These are phyloP conservation scores for Pisolithus albus DNA, from an alignment of 768 basidiomycete genomes.

Conservation along the genomic window DNA sequence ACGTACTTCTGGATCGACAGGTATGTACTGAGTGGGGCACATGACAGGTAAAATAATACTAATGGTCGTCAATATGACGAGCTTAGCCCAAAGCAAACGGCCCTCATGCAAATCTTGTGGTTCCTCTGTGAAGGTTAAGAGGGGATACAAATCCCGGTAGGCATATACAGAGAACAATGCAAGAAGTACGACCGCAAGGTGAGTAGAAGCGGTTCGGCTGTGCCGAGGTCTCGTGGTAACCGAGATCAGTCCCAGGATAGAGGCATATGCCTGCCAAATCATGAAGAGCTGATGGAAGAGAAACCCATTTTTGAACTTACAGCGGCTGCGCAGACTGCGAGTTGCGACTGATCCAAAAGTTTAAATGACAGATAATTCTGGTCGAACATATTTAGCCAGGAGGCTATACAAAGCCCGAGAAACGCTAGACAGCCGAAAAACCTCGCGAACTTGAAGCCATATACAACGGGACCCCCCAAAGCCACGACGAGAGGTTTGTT, in stretches of 20 bases:
- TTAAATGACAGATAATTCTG: background rate
- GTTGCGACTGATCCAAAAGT: conserved; percentile 3
- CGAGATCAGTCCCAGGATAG: conserved; percentile 34
- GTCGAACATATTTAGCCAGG: background rate
- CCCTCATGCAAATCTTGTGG: conserved; percentile 48
- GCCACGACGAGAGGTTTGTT: conserved; percentile 5
- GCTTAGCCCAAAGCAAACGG: conserved; percentile 46
- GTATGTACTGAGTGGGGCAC: conserved; percentile 51
- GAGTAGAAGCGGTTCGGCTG: conserved; percentile 26
- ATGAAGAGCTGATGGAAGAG: background rate
- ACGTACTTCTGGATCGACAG: conserved; percentile 38
- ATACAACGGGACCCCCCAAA: conserved; percentile 20
- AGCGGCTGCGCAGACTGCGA: conserved; percentile 8
- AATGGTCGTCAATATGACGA: conserved; percentile 38
- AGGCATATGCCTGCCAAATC: conserved; percentile 32
- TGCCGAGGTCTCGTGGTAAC: conserved; percentile 27
- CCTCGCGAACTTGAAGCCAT: conserved; percentile 16
- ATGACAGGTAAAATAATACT: conserved; percentile 47
- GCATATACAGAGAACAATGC: conserved; percentile 41
- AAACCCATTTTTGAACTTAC: conserved; percentile 4
- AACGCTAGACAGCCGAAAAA: conserved; percentile 16
- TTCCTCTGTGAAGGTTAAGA: conserved; percentile 44
- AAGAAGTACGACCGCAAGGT: conserved; percentile 45
- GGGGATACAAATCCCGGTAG: conserved; percentile 56
- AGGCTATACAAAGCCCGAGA: conserved; percentile 12